phyloP scores from a whole-genome alignment of 306 rosid species.

The Quercus ilex region DNA sequence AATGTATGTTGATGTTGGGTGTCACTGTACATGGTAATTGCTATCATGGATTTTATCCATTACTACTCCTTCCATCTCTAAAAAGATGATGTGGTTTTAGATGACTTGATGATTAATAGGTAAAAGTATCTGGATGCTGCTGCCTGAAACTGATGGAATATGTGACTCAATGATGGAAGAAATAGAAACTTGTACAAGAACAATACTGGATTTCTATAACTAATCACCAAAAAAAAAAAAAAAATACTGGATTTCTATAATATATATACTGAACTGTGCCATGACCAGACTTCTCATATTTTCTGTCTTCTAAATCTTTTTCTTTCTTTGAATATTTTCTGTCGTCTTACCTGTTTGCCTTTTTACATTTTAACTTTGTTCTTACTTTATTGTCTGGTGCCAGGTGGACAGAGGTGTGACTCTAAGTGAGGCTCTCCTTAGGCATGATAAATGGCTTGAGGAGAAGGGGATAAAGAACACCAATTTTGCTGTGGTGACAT shows the following conservation, averaged over 20 bases:
- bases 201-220: slow-evolving; percentile 3
- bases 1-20: too few relatives aligned
- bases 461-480: slow-evolving; percentile 81
- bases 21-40: too few relatives aligned
- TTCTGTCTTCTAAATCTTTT: background rate
- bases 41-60: too few relatives aligned
- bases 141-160: background rate
- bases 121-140: background rate
- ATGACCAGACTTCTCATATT: slow-evolving; percentile 3
- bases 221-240: too few relatives aligned
- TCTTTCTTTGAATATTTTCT: background rate
- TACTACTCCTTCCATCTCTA: too few relatives aligned
- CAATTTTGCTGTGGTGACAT: slow-evolving; percentile 90
- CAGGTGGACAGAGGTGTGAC: slow-evolving; percentile 96
- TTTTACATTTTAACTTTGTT: slow-evolving; percentile 16
- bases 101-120: too few relatives aligned
- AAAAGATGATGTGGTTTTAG: too few relatives aligned
- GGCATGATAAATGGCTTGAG: slow-evolving; percentile 98
- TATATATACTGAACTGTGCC: background rate
- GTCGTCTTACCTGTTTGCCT: background rate
- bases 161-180: background rate
- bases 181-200: background rate
- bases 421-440: slow-evolving; percentile 79
- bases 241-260: slow-evolving; percentile 2
- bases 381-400: slow-evolving; percentile 17